Conservation (phyloP, 306 rosid genomes). For the Canavalia ensiformis region DNA sequence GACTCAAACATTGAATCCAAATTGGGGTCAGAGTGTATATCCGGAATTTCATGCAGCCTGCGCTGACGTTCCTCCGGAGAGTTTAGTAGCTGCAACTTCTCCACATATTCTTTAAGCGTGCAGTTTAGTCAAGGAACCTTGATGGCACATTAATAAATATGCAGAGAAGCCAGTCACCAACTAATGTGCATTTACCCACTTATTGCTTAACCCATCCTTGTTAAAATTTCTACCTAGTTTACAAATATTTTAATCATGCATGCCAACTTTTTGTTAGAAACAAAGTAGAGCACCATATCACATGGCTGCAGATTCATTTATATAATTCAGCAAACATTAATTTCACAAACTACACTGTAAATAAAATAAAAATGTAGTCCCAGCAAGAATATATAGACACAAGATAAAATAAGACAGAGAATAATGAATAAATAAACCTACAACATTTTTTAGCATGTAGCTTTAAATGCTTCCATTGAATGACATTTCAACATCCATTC, state of each 20-base stretch:
- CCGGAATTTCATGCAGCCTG: conserved; percentile 73
- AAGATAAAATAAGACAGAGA: conserved; percentile 15
- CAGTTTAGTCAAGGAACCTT: conserved; percentile 78
- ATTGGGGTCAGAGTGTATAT: conserved; percentile 78
- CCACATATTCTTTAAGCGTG: conserved; percentile 77
- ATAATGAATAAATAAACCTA: conserved; percentile 6
- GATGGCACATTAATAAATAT: conserved; percentile 34
- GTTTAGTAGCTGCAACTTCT: conserved; percentile 76
- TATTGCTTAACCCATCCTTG: conserved; percentile 37
- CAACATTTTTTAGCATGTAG: conserved; percentile 11
- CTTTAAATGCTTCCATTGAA: conserved; percentile 33
- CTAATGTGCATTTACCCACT: conserved; percentile 34
- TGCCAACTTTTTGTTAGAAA: conserved; percentile 18
- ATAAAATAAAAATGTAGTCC: conserved; percentile 32
- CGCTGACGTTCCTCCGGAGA: conserved; percentile 78
- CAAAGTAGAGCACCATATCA: conserved; percentile 36
- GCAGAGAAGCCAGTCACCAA: conserved; percentile 33
- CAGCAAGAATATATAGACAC: conserved; percentile 24
- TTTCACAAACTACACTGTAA: background rate
- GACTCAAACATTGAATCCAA: conserved; percentile 75
- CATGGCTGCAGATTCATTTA: conserved; percentile 31
- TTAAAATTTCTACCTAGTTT: conserved; percentile 33
- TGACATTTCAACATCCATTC: conserved; percentile 29
- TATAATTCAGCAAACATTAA: conserved; percentile 30
- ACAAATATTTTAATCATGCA: conserved; percentile 25